These are phyloP conservation scores for Gnomoniopsis smithogilvyi DNA, from an alignment of 2,329 filamentous ascomycete genomes.

Conservation along the genomic window DNA sequence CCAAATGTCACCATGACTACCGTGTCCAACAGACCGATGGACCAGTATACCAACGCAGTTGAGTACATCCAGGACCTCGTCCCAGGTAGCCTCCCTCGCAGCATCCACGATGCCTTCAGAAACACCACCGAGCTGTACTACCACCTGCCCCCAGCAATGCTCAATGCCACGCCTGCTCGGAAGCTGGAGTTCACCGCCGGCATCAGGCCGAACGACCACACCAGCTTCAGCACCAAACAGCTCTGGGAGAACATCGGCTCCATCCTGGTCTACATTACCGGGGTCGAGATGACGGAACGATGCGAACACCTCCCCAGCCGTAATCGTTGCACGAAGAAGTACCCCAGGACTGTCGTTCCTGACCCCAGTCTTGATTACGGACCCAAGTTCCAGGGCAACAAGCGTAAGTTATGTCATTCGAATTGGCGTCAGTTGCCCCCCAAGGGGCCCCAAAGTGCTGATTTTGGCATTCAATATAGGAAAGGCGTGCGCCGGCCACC, in stretches of 20 bases:
- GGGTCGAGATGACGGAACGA: background rate
- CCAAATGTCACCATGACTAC: background rate
- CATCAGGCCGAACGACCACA: background rate
- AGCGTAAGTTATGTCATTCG: background rate
- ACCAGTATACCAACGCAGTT: background rate
- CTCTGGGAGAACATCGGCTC: background rate
- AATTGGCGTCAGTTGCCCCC: background rate
- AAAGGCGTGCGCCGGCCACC: background rate
- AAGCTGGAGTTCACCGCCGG: background rate
- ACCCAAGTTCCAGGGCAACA: background rate
- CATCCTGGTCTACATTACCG: background rate
- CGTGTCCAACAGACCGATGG: background rate
- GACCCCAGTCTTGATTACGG: background rate
- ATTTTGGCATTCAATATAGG: background rate
- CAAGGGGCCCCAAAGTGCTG: background rate
- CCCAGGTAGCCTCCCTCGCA: background rate
- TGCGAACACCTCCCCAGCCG: background rate
- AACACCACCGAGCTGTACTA: background rate
- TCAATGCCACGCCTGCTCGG: background rate
- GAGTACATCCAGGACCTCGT: background rate
- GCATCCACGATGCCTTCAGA: background rate
- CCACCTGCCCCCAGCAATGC: background rate
- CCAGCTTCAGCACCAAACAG: background rate
- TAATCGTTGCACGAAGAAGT: background rate
- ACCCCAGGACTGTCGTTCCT: background rate